Evolutionary conservation across 768 basidiomycete species (phyloP), one percentile per base, ranked within the genome.

Genomic region (Xerocomus spinulosus): DNA sequence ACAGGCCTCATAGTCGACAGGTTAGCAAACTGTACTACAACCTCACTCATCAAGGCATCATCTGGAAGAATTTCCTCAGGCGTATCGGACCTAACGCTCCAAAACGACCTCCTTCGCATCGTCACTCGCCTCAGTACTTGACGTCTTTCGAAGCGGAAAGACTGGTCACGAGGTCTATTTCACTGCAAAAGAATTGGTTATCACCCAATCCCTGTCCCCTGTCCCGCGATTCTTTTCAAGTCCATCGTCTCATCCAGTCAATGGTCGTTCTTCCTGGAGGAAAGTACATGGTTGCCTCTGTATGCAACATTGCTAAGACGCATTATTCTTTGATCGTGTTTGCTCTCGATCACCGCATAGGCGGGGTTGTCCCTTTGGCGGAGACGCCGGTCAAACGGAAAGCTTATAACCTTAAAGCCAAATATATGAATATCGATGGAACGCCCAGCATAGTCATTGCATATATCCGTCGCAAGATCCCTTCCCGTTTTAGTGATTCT

Each of bases 191-290:
- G 49, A 81, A 79, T 49, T 86, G 83, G 81, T 66, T 74, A 18
- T 67, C 63, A 2, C 56, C 62, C 6, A 62, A 69, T 4, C 75
- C 80, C 4, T 58, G 50, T 32, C 62, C 60, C 26, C 23, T 62
- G 38, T 55, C 55, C 8, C 50, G 55, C 3, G 62, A 67, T 44
- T 46, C 52, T 2, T 66, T 66, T 41, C 48, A 58, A 32, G 38
- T 63, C 5, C 55, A 67, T 30, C 57, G 72, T 64, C 60, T 67
- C 66, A 53, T 73, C 72, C 51, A 70, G 70, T 60, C 81, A 68
- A 77, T 87, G 72, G 73, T 70, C 33, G 60, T 83, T 24, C 71
- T 85, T 9, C 80, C 84, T 7, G 85, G 84, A 1, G 83, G 85
- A 17, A 83, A 80, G 54, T 83, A 82, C 52, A 75, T 86, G 52